Base-by-base conservation (phyloP, 305 asterid species). In the Ruellia speciosa region DNA sequence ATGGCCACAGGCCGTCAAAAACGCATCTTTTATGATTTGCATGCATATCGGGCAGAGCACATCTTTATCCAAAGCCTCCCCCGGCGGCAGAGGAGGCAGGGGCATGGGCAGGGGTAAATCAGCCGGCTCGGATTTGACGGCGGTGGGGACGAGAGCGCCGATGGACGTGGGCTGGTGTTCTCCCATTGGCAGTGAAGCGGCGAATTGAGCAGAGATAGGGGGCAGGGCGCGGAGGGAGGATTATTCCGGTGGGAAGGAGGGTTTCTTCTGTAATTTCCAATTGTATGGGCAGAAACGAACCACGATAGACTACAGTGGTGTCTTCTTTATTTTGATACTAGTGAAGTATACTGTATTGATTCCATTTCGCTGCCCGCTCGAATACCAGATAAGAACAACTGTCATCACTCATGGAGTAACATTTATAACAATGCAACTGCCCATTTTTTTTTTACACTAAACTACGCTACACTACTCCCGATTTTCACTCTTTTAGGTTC, bases 11-110 rank as follows among this genome's bases (percentile, higher is more conserved):
- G 86, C 67, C 20, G 96, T 90, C 18, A 87, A 45, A 40, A 87
- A 87, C 0, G 96, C 95, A 37, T 87, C 97, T 79, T 84, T 87
- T 0, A 90, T 82, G 50, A 81, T 67, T 56, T 90, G 94, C 90
- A 90, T 84, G 77, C 97, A 87, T 52, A 90, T 89, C 63, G 96
- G 97, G 62, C 97, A 89, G 68, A 86, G 53, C 45, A 86, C 57
- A 55, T 89, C 97, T 55, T 72, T 78, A 63, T 89, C 94, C 63
- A 72, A 54, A 12, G 52, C 70, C 49, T 58, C 74, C 33, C 53
- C 76, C 52, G n/a, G 20, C 56, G 20, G 14, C 54, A 49, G 55
- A 24, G 49, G 55, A 5, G 58, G 64, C 14, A 39, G 58, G 53
- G 24, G 51, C 52, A 20, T 56, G 82, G 10, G 70, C 67, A 28